Conservation (phyloP, 257 asterid species). For the Ophiorrhiza pumila region DNA sequence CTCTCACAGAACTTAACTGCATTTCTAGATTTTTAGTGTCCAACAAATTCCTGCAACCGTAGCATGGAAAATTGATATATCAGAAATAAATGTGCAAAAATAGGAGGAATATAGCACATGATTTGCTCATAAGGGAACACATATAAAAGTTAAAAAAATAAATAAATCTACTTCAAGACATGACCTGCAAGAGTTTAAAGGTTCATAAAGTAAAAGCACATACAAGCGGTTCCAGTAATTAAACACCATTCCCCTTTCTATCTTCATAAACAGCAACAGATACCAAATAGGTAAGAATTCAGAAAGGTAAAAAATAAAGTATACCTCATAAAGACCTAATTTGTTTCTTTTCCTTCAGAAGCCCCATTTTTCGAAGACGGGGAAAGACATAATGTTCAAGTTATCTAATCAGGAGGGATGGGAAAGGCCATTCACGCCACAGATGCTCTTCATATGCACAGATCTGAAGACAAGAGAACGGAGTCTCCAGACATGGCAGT, state of each 20-base stretch:
- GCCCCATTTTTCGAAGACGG: background rate
- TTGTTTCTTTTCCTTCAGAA: background rate
- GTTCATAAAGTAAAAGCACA: background rate
- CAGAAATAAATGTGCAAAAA: background rate
- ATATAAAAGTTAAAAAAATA: background rate
- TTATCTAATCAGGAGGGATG: background rate
- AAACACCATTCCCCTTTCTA: background rate
- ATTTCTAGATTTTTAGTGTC: constrained; percentile 19
- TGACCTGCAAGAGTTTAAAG: background rate
- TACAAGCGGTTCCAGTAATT: background rate
- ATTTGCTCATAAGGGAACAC: constrained; percentile 3
- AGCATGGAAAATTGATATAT: background rate
- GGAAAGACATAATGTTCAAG: background rate
- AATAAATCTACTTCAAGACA: background rate
- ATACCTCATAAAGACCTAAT: background rate
- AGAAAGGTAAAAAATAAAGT: background rate
- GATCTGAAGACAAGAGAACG: background rate
- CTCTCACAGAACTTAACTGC: constrained; percentile 44
- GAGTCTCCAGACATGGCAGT: background rate
- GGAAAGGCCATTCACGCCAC: background rate
- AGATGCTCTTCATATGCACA: background rate
- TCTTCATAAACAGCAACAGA: background rate
- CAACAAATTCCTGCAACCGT: constrained; percentile 8
- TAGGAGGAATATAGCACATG: background rate
- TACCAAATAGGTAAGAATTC: background rate